Conservation (phyloP, 352 stramenopile genomes). For the Hyaloperonospora brassicae region DNA sequence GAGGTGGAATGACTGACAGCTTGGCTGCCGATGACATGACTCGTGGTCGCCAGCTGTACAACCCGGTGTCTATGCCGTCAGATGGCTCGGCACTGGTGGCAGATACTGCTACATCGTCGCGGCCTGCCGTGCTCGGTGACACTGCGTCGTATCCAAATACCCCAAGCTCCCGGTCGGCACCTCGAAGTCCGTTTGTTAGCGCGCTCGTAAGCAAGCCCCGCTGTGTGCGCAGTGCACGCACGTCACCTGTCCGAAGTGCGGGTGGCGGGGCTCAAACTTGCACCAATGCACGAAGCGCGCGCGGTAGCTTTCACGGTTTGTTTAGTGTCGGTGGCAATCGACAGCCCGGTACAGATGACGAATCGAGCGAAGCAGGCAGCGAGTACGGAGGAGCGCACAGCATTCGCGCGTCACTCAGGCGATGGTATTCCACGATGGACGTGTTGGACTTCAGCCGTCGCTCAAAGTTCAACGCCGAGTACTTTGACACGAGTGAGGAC, state of each 20-base stretch:
- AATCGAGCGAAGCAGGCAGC: constrained; percentile 35
- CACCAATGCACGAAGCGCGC: constrained; percentile 25
- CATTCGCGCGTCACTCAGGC: constrained; percentile 55
- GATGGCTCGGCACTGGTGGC: constrained; percentile 29
- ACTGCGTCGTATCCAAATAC: constrained; percentile 54
- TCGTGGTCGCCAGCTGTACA: constrained; percentile 20
- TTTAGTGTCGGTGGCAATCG: constrained; percentile 25
- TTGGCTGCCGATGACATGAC: constrained; percentile 17
- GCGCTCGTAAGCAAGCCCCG: constrained; percentile 15
- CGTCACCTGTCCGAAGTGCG: constrained; percentile 19
- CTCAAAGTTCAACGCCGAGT: constrained; percentile 74
- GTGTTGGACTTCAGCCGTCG: constrained; percentile 57
- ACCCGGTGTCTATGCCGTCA: constrained; percentile 29
- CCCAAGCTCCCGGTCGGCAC: constrained; percentile 44
- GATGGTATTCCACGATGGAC: constrained; percentile 70
- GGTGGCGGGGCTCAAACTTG: constrained; percentile 12
- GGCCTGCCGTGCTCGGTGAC: constrained; percentile 36
- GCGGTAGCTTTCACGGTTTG: constrained; percentile 27
- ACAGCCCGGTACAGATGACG: constrained; percentile 25
- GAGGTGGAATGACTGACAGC: constrained; percentile 18
- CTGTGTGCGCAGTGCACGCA: constrained; percentile 22
- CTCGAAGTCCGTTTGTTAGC: constrained; percentile 36
- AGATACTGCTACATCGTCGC: constrained; percentile 26
- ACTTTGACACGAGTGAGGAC: constrained; percentile 59
- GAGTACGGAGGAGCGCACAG: constrained; percentile 43